These are phyloP conservation scores for Plasmodium falciparum DNA, from an alignment of 169 alveolate genomes.

Conservation along the genomic window DNA sequence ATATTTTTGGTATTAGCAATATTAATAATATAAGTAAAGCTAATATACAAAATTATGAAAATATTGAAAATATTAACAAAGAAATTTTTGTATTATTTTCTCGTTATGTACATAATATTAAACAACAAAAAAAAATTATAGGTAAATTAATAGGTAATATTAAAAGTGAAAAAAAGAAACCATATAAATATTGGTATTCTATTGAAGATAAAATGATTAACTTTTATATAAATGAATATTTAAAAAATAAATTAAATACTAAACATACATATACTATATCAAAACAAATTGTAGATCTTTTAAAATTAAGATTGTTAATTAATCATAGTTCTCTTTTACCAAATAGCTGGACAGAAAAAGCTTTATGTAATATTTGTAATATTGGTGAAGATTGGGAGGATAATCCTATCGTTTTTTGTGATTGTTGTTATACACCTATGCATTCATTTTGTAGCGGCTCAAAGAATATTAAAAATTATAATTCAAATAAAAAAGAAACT, in stretches of 20 bases:
- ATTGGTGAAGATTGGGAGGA: constrained; percentile 89
- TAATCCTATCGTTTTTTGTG: constrained; percentile 87
- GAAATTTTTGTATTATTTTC: constrained; percentile 68
- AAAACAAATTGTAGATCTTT: constrained; percentile 82
- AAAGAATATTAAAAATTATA: constrained; percentile 52
- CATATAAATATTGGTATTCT: constrained; percentile 80
- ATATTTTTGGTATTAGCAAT: no score
- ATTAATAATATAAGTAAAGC: background rate
- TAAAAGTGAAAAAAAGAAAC: constrained; percentile 68
- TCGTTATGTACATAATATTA: constrained; percentile 58
- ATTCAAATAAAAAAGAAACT: constrained; percentile 23
- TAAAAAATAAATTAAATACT: constrained; percentile 83
- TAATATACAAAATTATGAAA: constrained; percentile 1
- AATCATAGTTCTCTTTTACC: constrained; percentile 83
- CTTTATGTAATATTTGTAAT: constrained; percentile 85
- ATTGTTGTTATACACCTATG: constrained; percentile 88
- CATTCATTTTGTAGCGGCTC: constrained; percentile 78
- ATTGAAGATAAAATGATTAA: constrained; percentile 84
- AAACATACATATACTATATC: constrained; percentile 84
- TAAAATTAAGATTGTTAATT: constrained; percentile 78
- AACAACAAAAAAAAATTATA: constrained; percentile 64
- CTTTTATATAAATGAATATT: constrained; percentile 84
- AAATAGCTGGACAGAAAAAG: constrained; percentile 86
- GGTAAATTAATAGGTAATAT: constrained; percentile 45
- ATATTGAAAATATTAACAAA: constrained; percentile 43